Evolutionary conservation across 768 basidiomycete genomes (phyloP).

Genomic region (Boletus reticuloceps): DNA sequence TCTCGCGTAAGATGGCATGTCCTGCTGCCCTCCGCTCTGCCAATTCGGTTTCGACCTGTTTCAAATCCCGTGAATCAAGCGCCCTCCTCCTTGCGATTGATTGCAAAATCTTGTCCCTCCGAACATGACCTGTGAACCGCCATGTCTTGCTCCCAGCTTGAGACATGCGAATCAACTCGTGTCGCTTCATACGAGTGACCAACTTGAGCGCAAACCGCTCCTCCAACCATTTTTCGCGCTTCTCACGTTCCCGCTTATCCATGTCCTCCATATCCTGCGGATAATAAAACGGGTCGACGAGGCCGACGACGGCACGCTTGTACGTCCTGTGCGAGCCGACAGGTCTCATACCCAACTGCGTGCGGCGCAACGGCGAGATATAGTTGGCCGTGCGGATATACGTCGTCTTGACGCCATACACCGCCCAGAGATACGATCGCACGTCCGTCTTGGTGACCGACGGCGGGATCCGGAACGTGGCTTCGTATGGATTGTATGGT

Average conservation of each 20-base stretch:
- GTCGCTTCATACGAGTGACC: conserved; percentile 36
- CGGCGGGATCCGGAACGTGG: conserved; percentile 89
- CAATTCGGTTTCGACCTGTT: conserved; percentile 35
- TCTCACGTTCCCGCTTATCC: conserved; percentile 48
- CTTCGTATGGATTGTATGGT: conserved; percentile 92
- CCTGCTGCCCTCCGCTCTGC: conserved; percentile 25
- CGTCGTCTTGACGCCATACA: conserved; percentile 87
- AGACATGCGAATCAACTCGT: conserved; percentile 34
- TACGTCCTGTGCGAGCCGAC: conserved; percentile 54
- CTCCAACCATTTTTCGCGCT: conserved; percentile 62
- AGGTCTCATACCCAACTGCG: conserved; percentile 24
- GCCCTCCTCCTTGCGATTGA: conserved; percentile 47
- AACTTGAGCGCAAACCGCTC: conserved; percentile 46
- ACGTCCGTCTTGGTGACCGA: conserved; percentile 92
- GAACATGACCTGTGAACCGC: conserved; percentile 39
- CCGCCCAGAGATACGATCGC: conserved; percentile 75
- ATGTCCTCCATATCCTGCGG: conserved; percentile 81
- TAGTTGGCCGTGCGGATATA: conserved; percentile 97
- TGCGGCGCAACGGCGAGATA: conserved; percentile 50
- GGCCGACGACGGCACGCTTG: conserved; percentile 90
- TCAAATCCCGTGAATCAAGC: conserved; percentile 39
- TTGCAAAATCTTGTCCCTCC: conserved; percentile 49
- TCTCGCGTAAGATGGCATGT: conserved; percentile 23
- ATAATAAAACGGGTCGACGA: conserved; percentile 93
- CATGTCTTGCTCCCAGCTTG: conserved; percentile 37